Evolutionary conservation across 306 rosid genomes (phyloP).

Genomic region (Rosa multiflora): DNA sequence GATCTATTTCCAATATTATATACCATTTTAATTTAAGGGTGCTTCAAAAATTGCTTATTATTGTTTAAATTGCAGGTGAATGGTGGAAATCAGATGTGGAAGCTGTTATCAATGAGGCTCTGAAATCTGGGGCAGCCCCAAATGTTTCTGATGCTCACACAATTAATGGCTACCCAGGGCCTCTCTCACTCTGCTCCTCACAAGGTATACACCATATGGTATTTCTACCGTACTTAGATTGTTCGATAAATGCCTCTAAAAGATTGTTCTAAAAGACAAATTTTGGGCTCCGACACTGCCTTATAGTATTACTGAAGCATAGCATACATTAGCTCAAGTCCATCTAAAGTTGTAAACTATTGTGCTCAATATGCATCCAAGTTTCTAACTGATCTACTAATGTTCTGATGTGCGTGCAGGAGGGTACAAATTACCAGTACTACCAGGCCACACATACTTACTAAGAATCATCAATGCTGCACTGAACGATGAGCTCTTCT

Average conservation of each 20-base stretch:
- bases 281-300: neutral
- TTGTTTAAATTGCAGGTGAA: constrained; percentile 59
- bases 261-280: neutral
- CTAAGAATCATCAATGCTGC: constrained; percentile 85
- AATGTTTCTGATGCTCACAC: constrained; percentile 90
- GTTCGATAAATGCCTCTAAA: neutral
- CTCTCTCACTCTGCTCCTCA: constrained; percentile 45
- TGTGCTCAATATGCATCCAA: neutral
- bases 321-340: neutral
- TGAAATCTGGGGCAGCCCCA: constrained; percentile 74
- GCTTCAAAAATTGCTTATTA: neutral
- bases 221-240: neutral
- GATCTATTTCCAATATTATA: neutral
- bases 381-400: neutral
- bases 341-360: neutral
- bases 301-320: neutral
- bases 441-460: constrained; percentile 54
- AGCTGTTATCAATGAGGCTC: constrained; percentile 68
- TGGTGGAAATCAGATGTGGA: constrained; percentile 98
- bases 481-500: constrained; percentile 80
- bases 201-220: constrained; percentile 41
- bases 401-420: constrained; percentile 25
- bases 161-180: constrained; percentile 71
- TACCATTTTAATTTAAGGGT: neutral
- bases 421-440: constrained; percentile 52